Base-by-base conservation (phyloP, 2,329 filamentous ascomycete species). In the Pyrenochaeta sp. region DNA sequence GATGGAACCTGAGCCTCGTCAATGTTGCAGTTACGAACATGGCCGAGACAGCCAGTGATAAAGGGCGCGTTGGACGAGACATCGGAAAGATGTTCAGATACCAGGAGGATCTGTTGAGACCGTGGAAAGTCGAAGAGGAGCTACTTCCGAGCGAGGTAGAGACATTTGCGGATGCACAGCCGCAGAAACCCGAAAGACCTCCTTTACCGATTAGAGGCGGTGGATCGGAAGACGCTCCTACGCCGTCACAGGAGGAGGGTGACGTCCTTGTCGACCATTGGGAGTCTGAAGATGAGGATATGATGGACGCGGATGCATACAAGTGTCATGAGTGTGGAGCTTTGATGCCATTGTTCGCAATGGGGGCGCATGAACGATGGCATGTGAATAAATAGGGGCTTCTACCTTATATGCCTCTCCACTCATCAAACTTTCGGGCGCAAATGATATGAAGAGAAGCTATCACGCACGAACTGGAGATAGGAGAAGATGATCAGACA, bases 11-110 rank as follows among this genome's bases (percentile, higher is more conserved):
- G 13, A 89, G 88, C 53, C 74, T 97, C 37, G 77, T 97, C 46
- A 97, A 96, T 54, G 76, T 97, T 15, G 92, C 90, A 31, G 91
- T 89, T 6, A 88, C 89, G 10, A 96, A 96, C 65, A 93, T 97
- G 86, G 80, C 62, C 6, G 73, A 77, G 48, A 68, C 71, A 3
- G 76, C 72, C 17, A 73, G 75, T 7, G 73, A 71, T 39, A 77
- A 68, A 54, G 72, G 68, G 15, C 74, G 73, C 0, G 68, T 62
- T 9, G 89, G 89, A 1, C 79, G 88, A 52, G 86, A 96, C 61
- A 96, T 96, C 55, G 81, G 81, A 1, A 81, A 77, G 61, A 95
- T 96, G 90, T 95, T 96, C 67, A 84, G 77, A 60, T 79, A 78
- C 41, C 90, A 95, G 65, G 85, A 89, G 35, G 79, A 83, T 30